Evolutionary conservation across 345 rosid species (phyloP).

Genomic region (Cardamine chenopodiifolia): DNA sequence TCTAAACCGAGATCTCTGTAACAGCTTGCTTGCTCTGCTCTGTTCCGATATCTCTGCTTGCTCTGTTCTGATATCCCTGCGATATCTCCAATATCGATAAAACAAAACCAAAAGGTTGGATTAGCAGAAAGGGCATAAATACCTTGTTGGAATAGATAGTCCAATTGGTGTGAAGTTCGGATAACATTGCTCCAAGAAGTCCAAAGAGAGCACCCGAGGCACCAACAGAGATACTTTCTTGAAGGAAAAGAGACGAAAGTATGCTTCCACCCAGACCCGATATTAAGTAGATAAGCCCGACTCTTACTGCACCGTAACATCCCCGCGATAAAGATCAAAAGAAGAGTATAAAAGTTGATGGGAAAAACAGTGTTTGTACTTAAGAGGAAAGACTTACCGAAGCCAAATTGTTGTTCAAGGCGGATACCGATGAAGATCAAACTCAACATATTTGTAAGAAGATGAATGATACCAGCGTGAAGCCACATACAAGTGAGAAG

Average conservation of each 20-base stretch:
- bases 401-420: slow-evolving; percentile 95
- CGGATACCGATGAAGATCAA: slow-evolving; percentile 84
- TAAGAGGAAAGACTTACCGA: slow-evolving; percentile 51
- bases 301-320: slow-evolving; percentile 54
- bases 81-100: too few relatives aligned
- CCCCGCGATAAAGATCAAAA: background rate
- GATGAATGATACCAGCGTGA: slow-evolving; percentile 94
- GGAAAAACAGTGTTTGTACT: background rate
- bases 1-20: too few relatives aligned
- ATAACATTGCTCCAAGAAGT: slow-evolving; percentile 92
- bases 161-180: slow-evolving; percentile 98
- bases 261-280: slow-evolving; percentile 91
- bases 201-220: slow-evolving; percentile 99
- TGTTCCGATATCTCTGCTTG: too few relatives aligned
- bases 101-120: background rate
- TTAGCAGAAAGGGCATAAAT: background rate
- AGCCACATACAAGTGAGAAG: slow-evolving; percentile 85
- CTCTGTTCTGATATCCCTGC: too few relatives aligned
- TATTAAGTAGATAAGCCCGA: slow-evolving; percentile 72
- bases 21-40: too few relatives aligned
- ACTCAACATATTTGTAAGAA: slow-evolving; percentile 85
- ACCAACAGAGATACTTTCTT: slow-evolving; percentile 82
- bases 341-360: background rate
- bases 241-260: slow-evolving; percentile 71
- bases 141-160: slow-evolving; percentile 93